phyloP scores from a whole-genome alignment of 2,329 filamentous ascomycete genomes.

The Microascus cirrosus region DNA sequence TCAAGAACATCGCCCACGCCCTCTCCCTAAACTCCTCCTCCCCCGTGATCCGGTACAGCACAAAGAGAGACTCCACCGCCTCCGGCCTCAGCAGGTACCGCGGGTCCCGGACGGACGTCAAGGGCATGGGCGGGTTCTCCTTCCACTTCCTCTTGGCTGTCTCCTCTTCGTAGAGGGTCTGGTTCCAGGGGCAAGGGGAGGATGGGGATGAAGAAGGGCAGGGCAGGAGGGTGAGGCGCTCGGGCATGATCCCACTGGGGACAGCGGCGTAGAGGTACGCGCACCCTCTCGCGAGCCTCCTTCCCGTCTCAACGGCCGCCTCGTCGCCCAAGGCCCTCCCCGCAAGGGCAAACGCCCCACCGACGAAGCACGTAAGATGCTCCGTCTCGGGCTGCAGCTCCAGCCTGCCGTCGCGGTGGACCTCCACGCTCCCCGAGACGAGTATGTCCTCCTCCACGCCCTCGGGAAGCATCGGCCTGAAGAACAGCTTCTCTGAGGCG shows the following conservation, averaged over 20 bases:
- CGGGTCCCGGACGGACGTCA: constrained; percentile 40
- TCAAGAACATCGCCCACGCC: constrained; percentile 65
- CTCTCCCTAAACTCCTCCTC: constrained; percentile 53
- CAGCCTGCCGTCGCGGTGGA: constrained; percentile 9
- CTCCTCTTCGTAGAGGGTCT: constrained; percentile 14
- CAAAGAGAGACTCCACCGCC: constrained; percentile 71
- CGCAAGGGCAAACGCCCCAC: constrained; percentile 53
- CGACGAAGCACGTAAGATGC: constrained; percentile 54
- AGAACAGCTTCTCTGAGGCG: constrained; percentile 52
- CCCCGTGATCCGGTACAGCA: constrained; percentile 65
- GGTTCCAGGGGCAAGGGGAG: constrained; percentile 19
- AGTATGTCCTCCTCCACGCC: constrained; percentile 40
- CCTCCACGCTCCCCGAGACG: constrained; percentile 42
- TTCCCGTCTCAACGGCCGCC: constrained; percentile 44
- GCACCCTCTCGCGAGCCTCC: constrained; percentile 50
- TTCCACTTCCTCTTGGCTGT: constrained; percentile 12
- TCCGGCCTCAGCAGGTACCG: constrained; percentile 62
- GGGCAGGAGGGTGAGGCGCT: constrained; percentile 40
- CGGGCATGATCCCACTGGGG: constrained; percentile 49
- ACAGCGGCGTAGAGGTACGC: constrained; percentile 50
- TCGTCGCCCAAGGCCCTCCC: constrained; percentile 43
- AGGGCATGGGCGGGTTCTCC: constrained; percentile 34
- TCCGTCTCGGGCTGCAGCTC: constrained; percentile 26
- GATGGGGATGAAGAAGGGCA: constrained; percentile 16
- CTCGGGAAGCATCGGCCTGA: constrained; percentile 51